Evolutionary conservation across 2,329 filamentous ascomycete species (phyloP).

Genomic region (Arthrobotrys musiformis): DNA sequence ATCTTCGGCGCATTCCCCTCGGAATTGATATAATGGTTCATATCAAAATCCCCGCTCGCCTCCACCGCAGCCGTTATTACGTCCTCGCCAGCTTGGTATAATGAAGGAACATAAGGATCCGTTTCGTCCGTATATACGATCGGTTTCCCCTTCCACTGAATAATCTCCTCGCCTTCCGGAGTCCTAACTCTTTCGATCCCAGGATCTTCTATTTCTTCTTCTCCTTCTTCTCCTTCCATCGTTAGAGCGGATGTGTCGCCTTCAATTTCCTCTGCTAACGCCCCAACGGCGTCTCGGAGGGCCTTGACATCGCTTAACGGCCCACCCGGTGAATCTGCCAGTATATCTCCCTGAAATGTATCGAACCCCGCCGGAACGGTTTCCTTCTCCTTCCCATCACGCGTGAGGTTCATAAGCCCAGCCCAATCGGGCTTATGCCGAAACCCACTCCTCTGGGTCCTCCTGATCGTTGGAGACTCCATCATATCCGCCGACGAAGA

Average conservation of each 20-base stretch:
- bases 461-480: not conserved
- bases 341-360: constrained; percentile 5
- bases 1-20: constrained; percentile 70
- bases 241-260: constrained; percentile 4
- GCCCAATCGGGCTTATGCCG: constrained; percentile 15
- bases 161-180: constrained; percentile 33
- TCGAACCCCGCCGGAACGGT: constrained; percentile 13
- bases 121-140: constrained; percentile 42
- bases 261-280: not conserved
- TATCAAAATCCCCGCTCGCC: constrained; percentile 13
- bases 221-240: not conserved
- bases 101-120: constrained; percentile 12
- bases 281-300: constrained; percentile 25
- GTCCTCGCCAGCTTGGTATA: constrained; percentile 19
- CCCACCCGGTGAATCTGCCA: not conserved
- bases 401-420: constrained; percentile 17
- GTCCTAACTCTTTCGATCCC: constrained; percentile 45
- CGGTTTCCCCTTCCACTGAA: constrained; percentile 44
- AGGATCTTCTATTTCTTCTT: constrained; percentile 16
- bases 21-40: constrained; percentile 29
- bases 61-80: constrained; percentile 2
- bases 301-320: not conserved
- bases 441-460: not conserved
- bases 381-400: constrained; percentile 36
- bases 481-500: not conserved